Conservation (phyloP, 2,329 filamentous ascomycete genomes). For the Calonectria fujianensis region DNA sequence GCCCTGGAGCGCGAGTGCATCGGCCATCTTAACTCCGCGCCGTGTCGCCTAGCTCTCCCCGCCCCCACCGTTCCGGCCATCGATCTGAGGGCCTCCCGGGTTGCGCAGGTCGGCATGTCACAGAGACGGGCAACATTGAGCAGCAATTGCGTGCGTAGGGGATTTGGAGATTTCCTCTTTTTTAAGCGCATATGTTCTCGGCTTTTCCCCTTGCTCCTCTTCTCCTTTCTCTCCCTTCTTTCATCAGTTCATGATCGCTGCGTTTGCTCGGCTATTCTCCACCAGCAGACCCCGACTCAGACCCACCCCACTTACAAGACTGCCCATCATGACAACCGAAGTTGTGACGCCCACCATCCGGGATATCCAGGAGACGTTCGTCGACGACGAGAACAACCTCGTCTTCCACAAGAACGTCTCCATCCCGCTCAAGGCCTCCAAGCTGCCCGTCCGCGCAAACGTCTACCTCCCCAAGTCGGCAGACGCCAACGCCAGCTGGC, state of each 20-base stretch:
- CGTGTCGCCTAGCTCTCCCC: constrained; percentile 26
- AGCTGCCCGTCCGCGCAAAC: constrained; percentile 22
- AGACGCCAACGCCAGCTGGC: constrained; percentile 28
- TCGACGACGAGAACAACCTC: constrained; percentile 37
- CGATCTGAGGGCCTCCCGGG: constrained; percentile 35
- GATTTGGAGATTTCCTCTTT: constrained; percentile 4
- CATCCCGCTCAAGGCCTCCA: constrained; percentile 35
- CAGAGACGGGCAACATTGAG: constrained; percentile 3
- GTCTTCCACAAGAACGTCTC: constrained; percentile 41
- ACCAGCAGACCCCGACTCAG: constrained; percentile 8
- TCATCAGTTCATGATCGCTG: constrained; percentile 12
- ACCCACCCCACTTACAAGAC: constrained; percentile 16
- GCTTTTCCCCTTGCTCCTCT: not conserved
- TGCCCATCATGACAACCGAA: constrained; percentile 34
- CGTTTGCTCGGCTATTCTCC: constrained; percentile 3
- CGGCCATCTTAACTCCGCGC: constrained; percentile 20
- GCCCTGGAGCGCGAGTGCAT: not conserved
- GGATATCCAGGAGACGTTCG: constrained; percentile 33
- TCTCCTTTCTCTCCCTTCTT: not conserved
- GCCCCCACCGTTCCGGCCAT: constrained; percentile 39
- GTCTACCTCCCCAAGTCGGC: constrained; percentile 60
- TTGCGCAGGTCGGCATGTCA: constrained; percentile 6
- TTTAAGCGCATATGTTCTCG: not conserved
- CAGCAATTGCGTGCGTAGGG: constrained; percentile 3
- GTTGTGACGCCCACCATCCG: constrained; percentile 37